Evolutionary conservation across 2,329 filamentous ascomycete genomes (phyloP).

Genomic region (Microdochium paspali): DNA sequence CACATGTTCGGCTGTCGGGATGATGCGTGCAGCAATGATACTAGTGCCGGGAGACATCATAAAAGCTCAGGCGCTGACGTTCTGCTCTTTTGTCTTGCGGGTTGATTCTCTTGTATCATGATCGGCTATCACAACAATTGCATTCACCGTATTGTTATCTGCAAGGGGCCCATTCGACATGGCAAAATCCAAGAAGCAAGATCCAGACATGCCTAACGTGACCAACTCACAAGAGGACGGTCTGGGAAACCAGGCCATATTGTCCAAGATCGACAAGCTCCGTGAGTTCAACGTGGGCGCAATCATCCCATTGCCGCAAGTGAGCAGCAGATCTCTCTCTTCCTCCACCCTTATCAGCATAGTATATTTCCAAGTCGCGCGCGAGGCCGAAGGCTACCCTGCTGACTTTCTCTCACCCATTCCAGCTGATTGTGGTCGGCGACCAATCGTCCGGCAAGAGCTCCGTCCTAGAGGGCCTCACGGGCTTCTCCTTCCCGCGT

Average conservation of each 20-base stretch:
- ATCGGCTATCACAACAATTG: too few relatives aligned
- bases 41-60: too few relatives aligned
- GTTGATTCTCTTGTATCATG: too few relatives aligned
- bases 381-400: too few relatives aligned
- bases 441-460: conserved; percentile 57
- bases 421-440: conserved; percentile 53
- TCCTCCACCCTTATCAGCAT: not conserved
- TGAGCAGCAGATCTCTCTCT: not conserved
- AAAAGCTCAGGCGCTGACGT: too few relatives aligned
- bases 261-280: conserved; percentile 1
- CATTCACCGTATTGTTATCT: too few relatives aligned
- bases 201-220: not conserved
- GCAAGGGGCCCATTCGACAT: not conserved
- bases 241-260: not conserved
- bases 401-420: not conserved
- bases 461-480: conserved; percentile 54
- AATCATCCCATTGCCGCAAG: conserved; percentile 1
- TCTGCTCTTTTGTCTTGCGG: too few relatives aligned
- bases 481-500: conserved; percentile 50
- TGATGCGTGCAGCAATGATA: too few relatives aligned
- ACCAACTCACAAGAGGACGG: not conserved
- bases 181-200: not conserved
- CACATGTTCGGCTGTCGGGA: too few relatives aligned
- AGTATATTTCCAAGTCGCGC: too few relatives aligned
- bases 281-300: conserved; percentile 1